phyloP scores from a whole-genome alignment of 768 basidiomycete species.

The Mycena leptocephala region DNA sequence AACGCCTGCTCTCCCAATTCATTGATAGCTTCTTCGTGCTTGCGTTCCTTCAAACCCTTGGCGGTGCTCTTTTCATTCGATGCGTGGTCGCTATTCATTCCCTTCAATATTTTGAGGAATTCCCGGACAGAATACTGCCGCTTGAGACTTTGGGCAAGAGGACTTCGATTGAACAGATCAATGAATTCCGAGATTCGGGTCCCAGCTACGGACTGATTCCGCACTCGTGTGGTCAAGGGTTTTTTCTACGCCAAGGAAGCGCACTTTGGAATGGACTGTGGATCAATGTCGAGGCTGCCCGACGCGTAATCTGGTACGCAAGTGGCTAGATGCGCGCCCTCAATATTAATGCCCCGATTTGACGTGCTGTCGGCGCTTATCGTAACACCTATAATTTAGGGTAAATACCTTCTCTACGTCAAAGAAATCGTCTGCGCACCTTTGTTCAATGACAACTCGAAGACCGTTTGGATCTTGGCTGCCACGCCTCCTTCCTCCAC shows the following conservation, averaged over 20 bases:
- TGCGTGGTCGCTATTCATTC: constrained; percentile 48
- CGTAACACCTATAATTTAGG: background rate
- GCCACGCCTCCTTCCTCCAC: background rate
- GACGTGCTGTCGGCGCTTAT: background rate
- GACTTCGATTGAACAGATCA: background rate
- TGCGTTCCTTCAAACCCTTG: constrained; percentile 28
- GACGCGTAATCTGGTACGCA: background rate
- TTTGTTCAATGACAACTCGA: background rate
- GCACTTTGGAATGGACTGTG: background rate
- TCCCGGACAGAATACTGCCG: background rate
- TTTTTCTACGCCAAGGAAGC: constrained; percentile 7
- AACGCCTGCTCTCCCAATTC: constrained; percentile 38
- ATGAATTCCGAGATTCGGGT: background rate
- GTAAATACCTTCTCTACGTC: background rate
- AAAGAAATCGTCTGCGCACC: background rate
- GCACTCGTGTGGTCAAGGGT: constrained; percentile 19
- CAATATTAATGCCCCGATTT: too few relatives aligned
- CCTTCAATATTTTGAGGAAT: constrained; percentile 25
- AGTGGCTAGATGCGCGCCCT: too few relatives aligned
- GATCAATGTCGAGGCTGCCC: background rate
- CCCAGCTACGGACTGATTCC: background rate
- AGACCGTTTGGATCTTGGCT: background rate
- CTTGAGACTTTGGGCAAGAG: background rate
- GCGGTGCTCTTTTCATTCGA: constrained; percentile 37
- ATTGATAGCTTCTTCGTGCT: constrained; percentile 23